Percentiles rank a stretch among this genome's conserved stretches.
These are phyloP conservation scores for Lactarius sp. DNA, from an alignment of 768 basidiomycete species.

Conservation along the genomic window DNA sequence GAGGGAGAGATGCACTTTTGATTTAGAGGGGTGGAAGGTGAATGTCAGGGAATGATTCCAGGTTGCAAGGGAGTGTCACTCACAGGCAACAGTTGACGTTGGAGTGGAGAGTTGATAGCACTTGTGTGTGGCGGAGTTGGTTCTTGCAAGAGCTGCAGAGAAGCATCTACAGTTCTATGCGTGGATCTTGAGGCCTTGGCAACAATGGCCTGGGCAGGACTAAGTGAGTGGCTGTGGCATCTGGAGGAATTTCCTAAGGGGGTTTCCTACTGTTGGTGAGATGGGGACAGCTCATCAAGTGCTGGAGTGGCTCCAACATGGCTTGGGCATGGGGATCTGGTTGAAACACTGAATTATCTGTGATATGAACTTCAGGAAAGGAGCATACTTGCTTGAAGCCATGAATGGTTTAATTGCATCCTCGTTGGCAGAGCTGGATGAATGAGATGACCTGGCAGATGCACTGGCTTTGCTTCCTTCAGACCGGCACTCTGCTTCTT, in stretches of 20 bases:
- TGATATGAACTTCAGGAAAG: background rate
- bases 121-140: slow-evolving; percentile 23
- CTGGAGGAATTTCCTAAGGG: background rate
- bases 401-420: background rate
- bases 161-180: background rate
- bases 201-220: background rate
- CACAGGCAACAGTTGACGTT: background rate
- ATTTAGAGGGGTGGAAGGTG: background rate
- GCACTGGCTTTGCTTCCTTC: background rate
- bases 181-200: background rate
- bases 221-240: background rate
- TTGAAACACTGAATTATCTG: background rate
- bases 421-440: background rate
- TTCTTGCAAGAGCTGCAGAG: slow-evolving; percentile 9
- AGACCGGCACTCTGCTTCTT: slow-evolving; percentile 1
- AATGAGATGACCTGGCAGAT: background rate
- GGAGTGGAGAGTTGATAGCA: slow-evolving; percentile 5
- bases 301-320: background rate
- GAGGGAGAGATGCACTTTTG: background rate
- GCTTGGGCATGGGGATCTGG: background rate
- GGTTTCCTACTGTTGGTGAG: background rate
- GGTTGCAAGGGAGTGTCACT: background rate
- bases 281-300: background rate
- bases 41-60: background rate
- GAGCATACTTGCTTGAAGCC: slow-evolving; percentile 1